Conservation (phyloP, 2,329 filamentous ascomycete species). For the Sordariomycetes sp. region DNA sequence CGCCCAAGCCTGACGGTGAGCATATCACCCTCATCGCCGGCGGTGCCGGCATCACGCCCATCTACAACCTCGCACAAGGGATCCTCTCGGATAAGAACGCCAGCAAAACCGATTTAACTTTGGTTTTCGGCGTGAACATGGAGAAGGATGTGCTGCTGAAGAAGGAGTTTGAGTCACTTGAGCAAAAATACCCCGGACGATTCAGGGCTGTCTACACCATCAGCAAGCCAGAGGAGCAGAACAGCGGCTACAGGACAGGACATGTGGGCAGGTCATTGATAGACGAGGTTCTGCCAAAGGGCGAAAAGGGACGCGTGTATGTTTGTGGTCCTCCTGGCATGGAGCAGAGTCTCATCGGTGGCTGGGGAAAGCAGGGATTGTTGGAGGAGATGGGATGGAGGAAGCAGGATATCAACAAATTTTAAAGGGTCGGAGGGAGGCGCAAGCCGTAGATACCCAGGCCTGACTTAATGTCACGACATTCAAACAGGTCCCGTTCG, state of each 20-base stretch:
- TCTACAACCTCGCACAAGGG: slow-evolving; percentile 54
- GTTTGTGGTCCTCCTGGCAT: slow-evolving; percentile 62
- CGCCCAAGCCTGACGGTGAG: slow-evolving; percentile 26
- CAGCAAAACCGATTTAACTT: slow-evolving; percentile 45
- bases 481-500: too few relatives aligned
- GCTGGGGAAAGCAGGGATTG: slow-evolving; percentile 34
- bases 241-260: slow-evolving; percentile 37
- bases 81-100: slow-evolving; percentile 55
- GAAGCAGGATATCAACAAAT: slow-evolving; percentile 49
- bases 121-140: slow-evolving; percentile 59
- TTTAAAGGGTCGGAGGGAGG: too few relatives aligned
- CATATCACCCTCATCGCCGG: slow-evolving; percentile 60
- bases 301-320: slow-evolving; percentile 46
- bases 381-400: slow-evolving; percentile 47
- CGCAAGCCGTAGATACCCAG: too few relatives aligned
- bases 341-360: slow-evolving; percentile 47
- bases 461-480: too few relatives aligned
- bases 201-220: slow-evolving; percentile 52
- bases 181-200: slow-evolving; percentile 39
- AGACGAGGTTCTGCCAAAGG: slow-evolving; percentile 31
- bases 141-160: slow-evolving; percentile 50
- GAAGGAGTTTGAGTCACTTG: slow-evolving; percentile 45
- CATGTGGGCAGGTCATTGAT: slow-evolving; percentile 50
- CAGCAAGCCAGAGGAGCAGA: slow-evolving; percentile 27
- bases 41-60: slow-evolving; percentile 64